phyloP scores from a whole-genome alignment of 2,329 filamentous ascomycete species.

The Penicillium digitatum region DNA sequence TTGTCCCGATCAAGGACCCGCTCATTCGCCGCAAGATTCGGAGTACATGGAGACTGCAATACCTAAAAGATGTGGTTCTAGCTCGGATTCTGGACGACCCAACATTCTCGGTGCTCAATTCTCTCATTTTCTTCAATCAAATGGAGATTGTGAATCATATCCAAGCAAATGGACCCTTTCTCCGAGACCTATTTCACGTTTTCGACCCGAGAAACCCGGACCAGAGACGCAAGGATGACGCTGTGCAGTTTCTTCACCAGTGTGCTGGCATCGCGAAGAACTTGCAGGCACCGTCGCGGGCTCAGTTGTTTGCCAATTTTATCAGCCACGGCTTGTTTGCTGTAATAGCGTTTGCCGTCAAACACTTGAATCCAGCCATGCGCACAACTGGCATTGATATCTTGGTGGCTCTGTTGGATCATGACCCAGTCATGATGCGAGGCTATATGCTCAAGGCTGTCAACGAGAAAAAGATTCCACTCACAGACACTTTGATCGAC shows the following conservation, averaged over 20 bases:
- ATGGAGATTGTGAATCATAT: slow-evolving; percentile 95
- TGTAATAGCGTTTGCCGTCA: slow-evolving; percentile 87
- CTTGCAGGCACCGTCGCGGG: slow-evolving; percentile 75
- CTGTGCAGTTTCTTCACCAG: slow-evolving; percentile 93
- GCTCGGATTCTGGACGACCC: slow-evolving; percentile 95
- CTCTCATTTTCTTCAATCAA: slow-evolving; percentile 97
- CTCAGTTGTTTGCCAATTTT: slow-evolving; percentile 84
- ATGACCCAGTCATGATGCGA: slow-evolving; percentile 91
- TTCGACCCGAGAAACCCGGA: slow-evolving; percentile 65
- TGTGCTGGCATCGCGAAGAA: slow-evolving; percentile 94
- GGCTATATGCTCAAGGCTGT: slow-evolving; percentile 90
- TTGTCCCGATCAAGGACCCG: slow-evolving; percentile 83
- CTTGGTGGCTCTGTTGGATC: slow-evolving; percentile 87
- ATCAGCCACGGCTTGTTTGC: slow-evolving; percentile 79
- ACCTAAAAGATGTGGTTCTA: slow-evolving; percentile 96
- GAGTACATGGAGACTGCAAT: slow-evolving; percentile 91
- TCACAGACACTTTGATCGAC: slow-evolving; percentile 91
- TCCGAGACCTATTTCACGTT: slow-evolving; percentile 82
- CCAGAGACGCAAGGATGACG: slow-evolving; percentile 78
- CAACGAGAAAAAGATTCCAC: slow-evolving; percentile 74
- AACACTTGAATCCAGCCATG: slow-evolving; percentile 76
- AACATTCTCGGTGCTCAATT: slow-evolving; percentile 95
- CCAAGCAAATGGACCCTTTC: slow-evolving; percentile 72
- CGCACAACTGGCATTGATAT: slow-evolving; percentile 92
- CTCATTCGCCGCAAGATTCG: slow-evolving; percentile 85